Evolutionary conservation across 352 stramenopile species (phyloP).

Genomic region (Pilasporangium apinafurcum): DNA sequence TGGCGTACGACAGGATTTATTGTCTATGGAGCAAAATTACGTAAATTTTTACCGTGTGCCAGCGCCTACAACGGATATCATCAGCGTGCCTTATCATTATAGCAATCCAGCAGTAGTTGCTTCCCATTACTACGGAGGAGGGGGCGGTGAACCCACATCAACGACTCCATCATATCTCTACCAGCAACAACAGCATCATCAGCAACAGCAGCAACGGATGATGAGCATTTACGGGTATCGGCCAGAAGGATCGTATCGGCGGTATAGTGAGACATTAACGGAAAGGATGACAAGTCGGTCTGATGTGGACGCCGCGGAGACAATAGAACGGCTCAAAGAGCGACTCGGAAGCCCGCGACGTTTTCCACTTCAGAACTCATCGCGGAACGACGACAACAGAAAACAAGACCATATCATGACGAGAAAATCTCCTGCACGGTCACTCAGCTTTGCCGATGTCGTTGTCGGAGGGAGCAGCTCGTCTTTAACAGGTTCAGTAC

Average conservation of each 20-base stretch:
- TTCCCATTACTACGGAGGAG: slow-evolving; percentile 10
- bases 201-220: slow-evolving; percentile 6
- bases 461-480: slow-evolving; percentile 47
- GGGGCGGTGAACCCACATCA: no score
- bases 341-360: slow-evolving; percentile 37
- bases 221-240: neutral
- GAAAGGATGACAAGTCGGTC: slow-evolving; percentile 63
- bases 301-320: slow-evolving; percentile 31
- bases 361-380: slow-evolving; percentile 13
- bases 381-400: slow-evolving; percentile 16
- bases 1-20: slow-evolving; percentile 1
- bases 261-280: slow-evolving; percentile 67
- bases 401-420: slow-evolving; percentile 14
- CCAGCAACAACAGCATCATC: slow-evolving; percentile 14
- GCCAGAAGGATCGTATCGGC: slow-evolving; percentile 26
- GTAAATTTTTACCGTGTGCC: slow-evolving; percentile 8
- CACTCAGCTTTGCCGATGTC: slow-evolving; percentile 83
- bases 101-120: slow-evolving; percentile 6
- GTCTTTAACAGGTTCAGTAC: slow-evolving; percentile 8
- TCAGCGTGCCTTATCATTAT: slow-evolving; percentile 13
- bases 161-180: no score
- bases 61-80: neutral
- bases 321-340: slow-evolving; percentile 35
- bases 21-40: slow-evolving; percentile 12
- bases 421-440: slow-evolving; percentile 65